A percentile compares a stretch with the other conserved stretches of the same genome.
Evolutionary conservation across 208 protist genomes (phyloP).

Genomic region (Kentomonas sorsogonicus): DNA sequence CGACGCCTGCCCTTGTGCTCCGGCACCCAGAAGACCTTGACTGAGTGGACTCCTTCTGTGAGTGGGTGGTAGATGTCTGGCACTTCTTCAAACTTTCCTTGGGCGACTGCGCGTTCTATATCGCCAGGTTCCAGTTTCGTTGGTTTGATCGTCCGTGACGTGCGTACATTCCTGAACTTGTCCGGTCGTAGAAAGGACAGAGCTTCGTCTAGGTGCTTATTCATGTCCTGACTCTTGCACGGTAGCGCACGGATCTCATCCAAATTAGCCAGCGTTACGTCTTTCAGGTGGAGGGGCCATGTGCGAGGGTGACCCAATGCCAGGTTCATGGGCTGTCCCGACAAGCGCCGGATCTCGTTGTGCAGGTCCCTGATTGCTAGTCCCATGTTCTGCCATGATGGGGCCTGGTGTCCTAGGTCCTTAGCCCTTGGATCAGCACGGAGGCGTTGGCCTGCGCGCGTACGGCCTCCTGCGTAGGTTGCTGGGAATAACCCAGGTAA

Average conservation of each 20-base stretch:
- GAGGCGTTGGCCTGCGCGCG: constrained; percentile 11
- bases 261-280: too few species aligned
- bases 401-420: not conserved
- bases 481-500: constrained; percentile 13
- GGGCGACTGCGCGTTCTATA: not conserved
- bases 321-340: not conserved
- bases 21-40: constrained; percentile 4
- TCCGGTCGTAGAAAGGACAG: not conserved
- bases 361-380: constrained; percentile 1
- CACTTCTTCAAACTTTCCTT: constrained; percentile 8
- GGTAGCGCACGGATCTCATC: too few species aligned
- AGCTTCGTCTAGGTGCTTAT: too few species aligned
- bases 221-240: too few species aligned
- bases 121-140: not conserved
- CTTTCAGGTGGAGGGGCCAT: too few species aligned
- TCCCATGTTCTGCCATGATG: not conserved
- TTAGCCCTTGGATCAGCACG: constrained; percentile 6
- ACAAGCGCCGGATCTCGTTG: not conserved
- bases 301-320: too few species aligned
- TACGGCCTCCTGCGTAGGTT: constrained; percentile 11
- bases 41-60: not conserved
- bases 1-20: constrained; percentile 5
- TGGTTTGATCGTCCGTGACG: constrained; percentile 1
- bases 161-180: not conserved
- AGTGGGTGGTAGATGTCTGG: not conserved